These are phyloP conservation scores for Ceratobasidium sp. DNA, from an alignment of 1,284 basidiomycete species.

Conservation along the genomic window DNA sequence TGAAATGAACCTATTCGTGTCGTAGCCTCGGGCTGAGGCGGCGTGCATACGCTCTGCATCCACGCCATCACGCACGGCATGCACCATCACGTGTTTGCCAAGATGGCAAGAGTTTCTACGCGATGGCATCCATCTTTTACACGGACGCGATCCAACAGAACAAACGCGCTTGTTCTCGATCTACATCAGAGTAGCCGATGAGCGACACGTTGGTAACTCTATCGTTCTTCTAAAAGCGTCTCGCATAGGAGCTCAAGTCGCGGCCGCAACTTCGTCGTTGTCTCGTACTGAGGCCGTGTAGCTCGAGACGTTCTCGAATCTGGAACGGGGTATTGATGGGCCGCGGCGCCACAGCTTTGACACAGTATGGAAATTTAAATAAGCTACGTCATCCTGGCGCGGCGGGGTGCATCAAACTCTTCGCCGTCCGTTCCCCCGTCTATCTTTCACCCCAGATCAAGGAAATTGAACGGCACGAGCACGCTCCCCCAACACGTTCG, in stretches of 20 bases:
- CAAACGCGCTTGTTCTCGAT: slow-evolving; percentile 23
- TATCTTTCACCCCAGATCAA: neutral
- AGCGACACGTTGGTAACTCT: slow-evolving; percentile 3
- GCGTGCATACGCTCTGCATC: neutral
- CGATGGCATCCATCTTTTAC: neutral
- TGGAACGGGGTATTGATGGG: neutral
- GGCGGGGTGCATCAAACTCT: neutral
- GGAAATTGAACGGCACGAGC: neutral
- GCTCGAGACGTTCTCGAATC: neutral
- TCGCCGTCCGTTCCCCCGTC: neutral
- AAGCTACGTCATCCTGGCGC: neutral
- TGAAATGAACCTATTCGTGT: neutral
- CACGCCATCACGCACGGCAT: neutral
- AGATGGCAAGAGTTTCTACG: neutral
- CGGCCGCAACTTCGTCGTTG: slow-evolving; percentile 1
- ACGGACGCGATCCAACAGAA: neutral
- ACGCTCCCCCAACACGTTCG: neutral
- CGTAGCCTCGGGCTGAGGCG: neutral
- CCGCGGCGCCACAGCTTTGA: neutral
- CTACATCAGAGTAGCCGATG: neutral
- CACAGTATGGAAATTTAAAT: neutral
- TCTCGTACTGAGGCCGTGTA: neutral
- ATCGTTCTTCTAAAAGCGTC: neutral
- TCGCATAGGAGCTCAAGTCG: neutral
- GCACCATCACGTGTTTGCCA: slow-evolving; percentile 11